Evolutionary conservation across 257 asterid genomes (phyloP), one percentile per base, ranked within the genome.

Genomic region (Phtheirospermum japonicum): DNA sequence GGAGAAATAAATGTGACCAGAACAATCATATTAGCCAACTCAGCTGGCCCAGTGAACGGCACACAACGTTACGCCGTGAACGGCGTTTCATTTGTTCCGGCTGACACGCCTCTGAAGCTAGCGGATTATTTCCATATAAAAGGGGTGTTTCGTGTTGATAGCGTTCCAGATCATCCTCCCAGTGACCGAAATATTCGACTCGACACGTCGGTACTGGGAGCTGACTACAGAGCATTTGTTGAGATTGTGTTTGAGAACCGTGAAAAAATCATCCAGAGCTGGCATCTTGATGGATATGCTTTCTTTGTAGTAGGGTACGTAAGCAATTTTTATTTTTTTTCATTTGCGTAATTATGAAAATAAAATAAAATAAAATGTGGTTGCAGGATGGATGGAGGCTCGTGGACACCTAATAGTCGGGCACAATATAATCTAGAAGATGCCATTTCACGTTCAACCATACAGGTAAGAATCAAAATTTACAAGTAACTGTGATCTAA

Each of bases 231-330:
- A 59, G 36, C 82, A n/a, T 89, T 84, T 11, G 64, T 79, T 20
- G 97, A 86, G 74, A 80, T 86, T 4, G 87, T 89, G 28, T 89
- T 89, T 39, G 89, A 80, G 76, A 89, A 86, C 66, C 73, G 32
- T 3, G 94, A 84, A 53, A 64, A 58, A 30, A 72, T 73, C 26
- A 20, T 76, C 8, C 94, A 82, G 18, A 76, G 78, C 59, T 84
- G 89, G 89, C 95, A 89, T 75, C 94, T 89, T 49, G 86, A 86
- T 63, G 97, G 97, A 31, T 71, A 82, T 66, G 63, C 85, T 28
- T 86, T 86, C 87, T 89, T 84, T 2, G 85, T 80, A 2, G 93
- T 85, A 1, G 96, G 92, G 91, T 83, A 66, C 40, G 78, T 6
- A 36, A 6, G 11, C 42, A 36, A 1, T 36, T 36, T 36, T 36